Percentiles rank a stretch among this genome's conserved stretches.
Evolutionary conservation across 345 rosid species (phyloP).

Genomic region (Acer campestre): DNA sequence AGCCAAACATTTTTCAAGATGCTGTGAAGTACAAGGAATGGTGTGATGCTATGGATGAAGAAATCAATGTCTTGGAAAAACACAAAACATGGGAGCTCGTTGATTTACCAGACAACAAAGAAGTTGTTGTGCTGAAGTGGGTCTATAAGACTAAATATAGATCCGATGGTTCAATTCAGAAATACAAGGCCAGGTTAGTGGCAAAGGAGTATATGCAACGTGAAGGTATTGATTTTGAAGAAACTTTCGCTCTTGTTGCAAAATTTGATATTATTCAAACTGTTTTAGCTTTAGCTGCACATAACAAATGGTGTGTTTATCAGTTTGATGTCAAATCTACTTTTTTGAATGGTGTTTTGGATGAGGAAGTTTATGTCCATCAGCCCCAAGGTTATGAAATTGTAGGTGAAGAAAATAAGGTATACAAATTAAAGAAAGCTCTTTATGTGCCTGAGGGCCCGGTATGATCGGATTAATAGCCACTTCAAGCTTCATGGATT

Average conservation of each 20-base stretch:
- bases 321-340: not conserved
- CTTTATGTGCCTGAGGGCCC: not conserved
- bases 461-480: not conserved
- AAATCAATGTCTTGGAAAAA: not conserved
- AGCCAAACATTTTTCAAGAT: no score
- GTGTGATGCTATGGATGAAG: not conserved
- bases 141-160: not conserved
- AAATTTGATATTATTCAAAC: not conserved
- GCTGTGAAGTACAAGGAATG: no score
- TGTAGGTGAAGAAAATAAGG: no score
- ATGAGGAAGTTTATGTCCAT: not conserved
- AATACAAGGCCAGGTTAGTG: not conserved
- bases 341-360: not conserved
- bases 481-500: not conserved
- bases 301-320: not conserved
- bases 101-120: not conserved
- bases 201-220: not conserved
- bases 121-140: not conserved
- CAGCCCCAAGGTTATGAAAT: no score
- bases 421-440: no score
- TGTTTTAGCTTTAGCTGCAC: not conserved
- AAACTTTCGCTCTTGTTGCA: not conserved
- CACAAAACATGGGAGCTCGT: not conserved
- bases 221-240: not conserved
- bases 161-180: not conserved